Base-by-base conservation (phyloP, 177 flowering plant species). In the Vitis hybrid region DNA sequence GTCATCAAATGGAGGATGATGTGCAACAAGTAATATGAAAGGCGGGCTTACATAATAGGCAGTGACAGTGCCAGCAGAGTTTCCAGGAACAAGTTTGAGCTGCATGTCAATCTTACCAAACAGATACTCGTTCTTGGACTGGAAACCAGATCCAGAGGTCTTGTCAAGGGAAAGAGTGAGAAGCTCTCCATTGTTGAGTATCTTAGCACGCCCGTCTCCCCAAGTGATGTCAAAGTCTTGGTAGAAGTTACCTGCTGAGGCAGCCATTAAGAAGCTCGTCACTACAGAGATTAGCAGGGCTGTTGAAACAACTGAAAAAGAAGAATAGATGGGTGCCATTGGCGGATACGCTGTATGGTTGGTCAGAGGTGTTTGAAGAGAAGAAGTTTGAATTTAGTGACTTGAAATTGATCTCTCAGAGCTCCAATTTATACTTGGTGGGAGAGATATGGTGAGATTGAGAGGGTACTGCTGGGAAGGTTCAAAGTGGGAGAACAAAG, bases 1-100 rank as follows among this genome's bases (percentile, higher is more conserved):
- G 30, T 24, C 18, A 50, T 17, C 48, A n/a, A 35, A 27, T 5
- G 19, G 40, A 46, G 24, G 46, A n/a, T 55, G 52, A 55, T 58
- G 27, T 10, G 27, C 27, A 24, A 24, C 27, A 24, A 24, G 27
- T 24, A 56, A 11, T 17, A 24, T 9, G 55, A 19, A 64, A 2
- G n/a, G 56, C 3, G 1, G 4, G 52, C 85, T 76, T 72, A 83
- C 88, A 49, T 80, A 81, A 50, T 76, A 86, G 18, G 86, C 64
- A n/a, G 89, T 86, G 64, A 86, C 89, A 15, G 86, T 86, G 78
- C 87, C 89, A 2, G 87, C 89, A 11, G 89, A 80, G 69, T 86
- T 76, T 2, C 85, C 89, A 7, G 85, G 81, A 18, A 84, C 82
- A 35, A 86, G 86, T 74, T 86, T 86, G 75, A 86, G 74, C 55